phyloP scores from a whole-genome alignment of 2,329 filamentous ascomycete species.

The Monascus ruber region DNA sequence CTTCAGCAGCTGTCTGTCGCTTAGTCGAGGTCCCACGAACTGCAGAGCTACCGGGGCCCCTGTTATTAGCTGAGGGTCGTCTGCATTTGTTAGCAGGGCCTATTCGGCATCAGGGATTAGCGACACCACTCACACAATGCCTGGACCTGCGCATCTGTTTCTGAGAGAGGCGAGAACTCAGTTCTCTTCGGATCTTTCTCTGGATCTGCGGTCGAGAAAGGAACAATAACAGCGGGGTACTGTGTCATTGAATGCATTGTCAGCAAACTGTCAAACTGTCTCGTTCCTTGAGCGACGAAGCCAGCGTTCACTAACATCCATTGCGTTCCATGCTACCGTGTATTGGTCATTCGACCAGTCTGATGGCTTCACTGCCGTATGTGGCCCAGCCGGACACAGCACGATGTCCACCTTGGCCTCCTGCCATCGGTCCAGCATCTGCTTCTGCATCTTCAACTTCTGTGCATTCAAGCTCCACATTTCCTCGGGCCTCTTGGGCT shows the following conservation, averaged over 20 bases:
- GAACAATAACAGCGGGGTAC: slow-evolving; percentile 23
- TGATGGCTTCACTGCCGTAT: slow-evolving; percentile 10
- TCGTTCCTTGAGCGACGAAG: neutral
- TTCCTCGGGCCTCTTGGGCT: slow-evolving; percentile 21
- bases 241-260: neutral
- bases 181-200: slow-evolving; percentile 15
- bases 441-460: slow-evolving; percentile 19
- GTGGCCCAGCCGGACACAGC: slow-evolving; percentile 3
- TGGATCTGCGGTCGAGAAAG: slow-evolving; percentile 20
- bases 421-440: slow-evolving; percentile 26
- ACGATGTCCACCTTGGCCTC: slow-evolving; percentile 20
- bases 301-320: slow-evolving; percentile 8
- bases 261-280: neutral
- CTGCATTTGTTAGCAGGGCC: slow-evolving; percentile 7
- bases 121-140: neutral
- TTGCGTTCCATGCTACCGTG: slow-evolving; percentile 25
- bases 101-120: neutral
- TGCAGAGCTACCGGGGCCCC: slow-evolving; percentile 24
- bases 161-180: slow-evolving; percentile 12
- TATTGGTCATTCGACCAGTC: slow-evolving; percentile 25
- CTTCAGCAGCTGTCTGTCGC: slow-evolving; percentile 20
- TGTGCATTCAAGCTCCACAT: slow-evolving; percentile 24
- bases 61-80: slow-evolving; percentile 23
- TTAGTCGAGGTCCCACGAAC: slow-evolving; percentile 19
- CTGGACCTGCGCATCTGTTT: neutral